Evolutionary conservation across 371 early-diverging fungal genomes (phyloP), one percentile per base, ranked within the genome.

Genomic region (Phascolomyces articulosus): DNA sequence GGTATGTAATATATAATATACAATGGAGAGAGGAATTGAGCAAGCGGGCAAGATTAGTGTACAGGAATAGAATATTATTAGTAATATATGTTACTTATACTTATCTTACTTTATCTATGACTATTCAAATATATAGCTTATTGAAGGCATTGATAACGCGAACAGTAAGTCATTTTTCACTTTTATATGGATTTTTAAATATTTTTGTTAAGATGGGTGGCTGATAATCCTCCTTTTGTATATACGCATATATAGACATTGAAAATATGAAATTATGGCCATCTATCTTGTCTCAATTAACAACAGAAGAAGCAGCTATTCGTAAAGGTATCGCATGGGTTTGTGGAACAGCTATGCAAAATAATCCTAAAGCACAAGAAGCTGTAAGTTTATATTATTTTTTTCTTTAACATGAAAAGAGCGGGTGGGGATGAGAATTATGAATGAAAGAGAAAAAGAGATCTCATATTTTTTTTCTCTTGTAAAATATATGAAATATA

Each of bases 81-180:
- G 47, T 9, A 38, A 38, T 38, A 44, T n/a, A 18, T 18, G 16
- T n/a, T 44, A 16, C 44, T 44, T 44, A 4, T 15, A 13, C 16
- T 41, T 11, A 18, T 16, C 18, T 38, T 47, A 15, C 10, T 27
- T 60, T 11, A 40, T 11, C 21, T 9, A 31, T 24, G n/a, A n/a
- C n/a, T n/a, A n/a, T n/a, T n/a, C n/a, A n/a, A n/a, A 29, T 47
- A 21, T 54, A 26, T 66, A 87, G 87, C 82, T 96, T 23, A 92
- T 97, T n/a, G 95, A 96, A 73, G 91, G 91, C 60, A 90, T 96
- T 49, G 98, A 98, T 78, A 98, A 98, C 69, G 98, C 98, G 18
- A 88, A 83, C 63, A 94, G 90, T 89, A 79, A 44, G 78, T 64
- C 27, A 28, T 16, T 26, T 11, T 58, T 44, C 15, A 4, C 4